Evolutionary conservation across 495 filamentous ascomycete genomes (phyloP).

Genomic region (Haplographium delicatum): DNA sequence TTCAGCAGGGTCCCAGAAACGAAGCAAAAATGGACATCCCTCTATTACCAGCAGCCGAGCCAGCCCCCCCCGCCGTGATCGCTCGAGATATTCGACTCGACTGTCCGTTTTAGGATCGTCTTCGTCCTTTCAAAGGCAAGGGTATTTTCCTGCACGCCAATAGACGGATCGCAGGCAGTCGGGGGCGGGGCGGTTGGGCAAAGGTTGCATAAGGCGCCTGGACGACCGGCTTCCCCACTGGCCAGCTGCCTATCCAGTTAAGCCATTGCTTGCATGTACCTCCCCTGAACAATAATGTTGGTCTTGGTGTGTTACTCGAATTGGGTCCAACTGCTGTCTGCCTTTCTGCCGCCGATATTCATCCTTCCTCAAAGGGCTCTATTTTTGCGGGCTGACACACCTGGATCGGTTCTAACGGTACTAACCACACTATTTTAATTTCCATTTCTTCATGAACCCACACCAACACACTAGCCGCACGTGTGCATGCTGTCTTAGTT

Average conservation of each 20-base stretch:
- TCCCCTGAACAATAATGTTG: slow-evolving; percentile 7
- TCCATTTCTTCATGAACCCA: background rate
- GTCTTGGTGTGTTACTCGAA: slow-evolving; percentile 7
- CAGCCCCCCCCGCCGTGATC: background rate
- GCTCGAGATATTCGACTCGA: slow-evolving; percentile 5
- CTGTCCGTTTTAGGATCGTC: slow-evolving; percentile 12
- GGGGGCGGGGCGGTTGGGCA: slow-evolving; percentile 23
- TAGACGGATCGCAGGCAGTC: background rate
- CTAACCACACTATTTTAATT: background rate
- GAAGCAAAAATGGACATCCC: too few relatives aligned
- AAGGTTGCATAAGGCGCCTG: slow-evolving; percentile 21
- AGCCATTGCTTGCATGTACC: background rate
- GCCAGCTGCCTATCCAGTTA: background rate
- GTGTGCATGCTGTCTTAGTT: slow-evolving; percentile 14
- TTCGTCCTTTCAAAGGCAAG: background rate
- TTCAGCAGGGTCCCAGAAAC: too few relatives aligned
- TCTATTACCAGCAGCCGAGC: slow-evolving; percentile 12
- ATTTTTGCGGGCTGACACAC: slow-evolving; percentile 6
- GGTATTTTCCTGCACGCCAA: slow-evolving; percentile 9
- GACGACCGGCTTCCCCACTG: slow-evolving; percentile 11
- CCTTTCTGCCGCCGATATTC: slow-evolving; percentile 3
- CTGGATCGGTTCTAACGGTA: slow-evolving; percentile 6
- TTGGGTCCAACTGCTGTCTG: slow-evolving; percentile 9
- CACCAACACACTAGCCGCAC: slow-evolving; percentile 19
- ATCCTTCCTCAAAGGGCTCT: background rate